phyloP scores from a whole-genome alignment of 805 yeast genomes.

The Brettanomyces naardenensis region DNA sequence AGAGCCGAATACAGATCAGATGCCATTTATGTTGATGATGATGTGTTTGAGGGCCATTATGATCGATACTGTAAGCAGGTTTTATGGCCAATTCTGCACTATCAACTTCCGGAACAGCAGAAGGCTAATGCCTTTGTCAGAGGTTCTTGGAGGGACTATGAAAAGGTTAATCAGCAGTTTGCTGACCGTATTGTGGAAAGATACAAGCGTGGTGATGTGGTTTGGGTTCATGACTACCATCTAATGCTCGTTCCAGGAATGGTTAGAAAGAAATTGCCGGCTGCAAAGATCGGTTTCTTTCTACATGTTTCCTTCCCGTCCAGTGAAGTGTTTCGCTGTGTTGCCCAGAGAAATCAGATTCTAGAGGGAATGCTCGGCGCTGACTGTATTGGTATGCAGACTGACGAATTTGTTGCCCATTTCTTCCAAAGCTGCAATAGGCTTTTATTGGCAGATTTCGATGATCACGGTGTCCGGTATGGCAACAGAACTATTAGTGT shows the following conservation, averaged over 20 bases:
- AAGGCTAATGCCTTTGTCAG: conserved; percentile 92
- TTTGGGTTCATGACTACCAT: conserved; percentile 96
- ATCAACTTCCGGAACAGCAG: conserved; percentile 93
- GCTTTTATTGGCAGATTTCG: conserved; percentile 75
- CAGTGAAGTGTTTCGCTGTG: conserved; percentile 87
- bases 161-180: conserved; percentile 62
- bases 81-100: conserved; percentile 90
- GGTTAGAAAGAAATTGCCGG: conserved; percentile 68
- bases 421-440: conserved; percentile 86
- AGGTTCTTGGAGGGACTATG: conserved; percentile 87
- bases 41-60: conserved; percentile 84
- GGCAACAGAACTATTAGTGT: conserved; percentile 51
- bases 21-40: conserved; percentile 69
- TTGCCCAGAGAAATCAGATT: conserved; percentile 76
- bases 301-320: conserved; percentile 94
- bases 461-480: conserved; percentile 49
- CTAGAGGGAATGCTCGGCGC: conserved; percentile 85
- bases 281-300: conserved; percentile 86
- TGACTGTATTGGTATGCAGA: conserved; percentile 81
- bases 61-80: conserved; percentile 88
- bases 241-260: conserved; percentile 77
- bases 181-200: conserved; percentile 66
- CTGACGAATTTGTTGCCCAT: conserved; percentile 88
- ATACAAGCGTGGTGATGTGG: conserved; percentile 66
- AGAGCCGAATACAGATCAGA: conserved; percentile 43